phyloP scores from a whole-genome alignment of 257 asterid species.

The Penstemon barbatus region DNA sequence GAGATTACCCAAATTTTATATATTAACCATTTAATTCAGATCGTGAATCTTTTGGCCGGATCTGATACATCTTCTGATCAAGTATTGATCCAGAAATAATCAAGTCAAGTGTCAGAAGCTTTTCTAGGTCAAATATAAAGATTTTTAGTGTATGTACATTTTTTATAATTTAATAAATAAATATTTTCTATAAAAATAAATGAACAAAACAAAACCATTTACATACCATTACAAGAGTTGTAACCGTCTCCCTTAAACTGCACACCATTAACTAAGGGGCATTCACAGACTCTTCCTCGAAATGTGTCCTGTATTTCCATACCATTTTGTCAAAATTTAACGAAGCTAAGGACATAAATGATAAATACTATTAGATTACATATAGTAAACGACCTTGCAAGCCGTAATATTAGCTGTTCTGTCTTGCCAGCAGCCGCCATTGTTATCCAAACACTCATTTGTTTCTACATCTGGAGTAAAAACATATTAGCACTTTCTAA shows the following conservation, averaged over 20 bases:
- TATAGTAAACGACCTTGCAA: slow-evolving; percentile 56
- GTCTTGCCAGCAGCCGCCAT: slow-evolving; percentile 88
- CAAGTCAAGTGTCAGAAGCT: background rate
- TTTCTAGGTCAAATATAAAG: background rate
- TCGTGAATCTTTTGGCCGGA: too few species aligned
- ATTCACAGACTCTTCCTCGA: slow-evolving; percentile 80
- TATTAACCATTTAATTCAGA: too few species aligned
- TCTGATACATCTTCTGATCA: too few species aligned
- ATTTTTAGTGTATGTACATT: background rate
- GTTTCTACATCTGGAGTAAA: slow-evolving; percentile 65
- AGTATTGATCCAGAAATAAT: too few species aligned
- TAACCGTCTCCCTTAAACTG: slow-evolving; percentile 82
- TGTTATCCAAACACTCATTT: slow-evolving; percentile 73
- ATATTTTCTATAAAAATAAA: background rate
- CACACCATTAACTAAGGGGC: slow-evolving; percentile 77
- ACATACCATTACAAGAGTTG: slow-evolving; percentile 60
- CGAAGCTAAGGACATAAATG: background rate
- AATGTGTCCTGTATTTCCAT: slow-evolving; percentile 62
- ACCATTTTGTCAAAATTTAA: slow-evolving; percentile 1
- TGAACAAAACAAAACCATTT: slow-evolving; percentile 2
- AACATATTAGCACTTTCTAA: slow-evolving; percentile 1
- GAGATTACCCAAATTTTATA: too few species aligned
- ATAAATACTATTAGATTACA: background rate
- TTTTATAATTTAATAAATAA: background rate
- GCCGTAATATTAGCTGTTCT: slow-evolving; percentile 65